Evolutionary conservation across 2,329 filamentous ascomycete genomes (phyloP), one percentile per base, ranked within the genome.

Genomic region (Aspergillus pseudotamarii): DNA sequence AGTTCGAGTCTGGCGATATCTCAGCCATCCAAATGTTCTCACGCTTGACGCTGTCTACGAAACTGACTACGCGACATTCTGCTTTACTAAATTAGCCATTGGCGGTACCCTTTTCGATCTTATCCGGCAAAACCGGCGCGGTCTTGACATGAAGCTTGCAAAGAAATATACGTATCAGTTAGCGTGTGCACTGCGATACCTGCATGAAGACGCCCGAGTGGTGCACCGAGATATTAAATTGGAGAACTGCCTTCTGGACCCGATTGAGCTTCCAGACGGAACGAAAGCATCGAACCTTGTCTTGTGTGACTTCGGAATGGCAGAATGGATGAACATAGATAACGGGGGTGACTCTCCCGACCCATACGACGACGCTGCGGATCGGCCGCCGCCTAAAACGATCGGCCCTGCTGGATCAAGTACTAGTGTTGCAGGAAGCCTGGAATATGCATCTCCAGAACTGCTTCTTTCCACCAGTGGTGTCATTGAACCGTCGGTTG

Each of bases 171-270:
- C 83, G 0, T 88, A 86, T 68, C 88, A 91, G 70, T 79, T 91
- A 11, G 88, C 87, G 2, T 86, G 83, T 41, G 88, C 88, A 4
- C 76, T 91, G 51, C 84, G 88, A 59, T 91, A 90, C 72, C 78
- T 91, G 10, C 88, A 91, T 71, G 86, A 90, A 72, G 88, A 91
- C 70, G 86, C 88, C 28, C 83, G 85, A 32, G 83, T 90, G 30
- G 87, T 89, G 28, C 88, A 91, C 71, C 83, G 88, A 55, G 88
- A 91, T 72, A 84, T 91, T 72, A 91, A 91, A 73, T 82, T 90
- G 28, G 88, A 91, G 71, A 91, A 91, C 67, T 89, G 88, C 67
- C 82, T 91, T 2, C 70, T 90, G 41, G 86, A 89, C 68, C 83
- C 85, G 66, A 78, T 83, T 21, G 78, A 78, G 6, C 77, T 80